These are phyloP conservation scores for Magnusiomyces suaveolens DNA, from an alignment of 1,139 yeast genomes.

Conservation along the genomic window DNA sequence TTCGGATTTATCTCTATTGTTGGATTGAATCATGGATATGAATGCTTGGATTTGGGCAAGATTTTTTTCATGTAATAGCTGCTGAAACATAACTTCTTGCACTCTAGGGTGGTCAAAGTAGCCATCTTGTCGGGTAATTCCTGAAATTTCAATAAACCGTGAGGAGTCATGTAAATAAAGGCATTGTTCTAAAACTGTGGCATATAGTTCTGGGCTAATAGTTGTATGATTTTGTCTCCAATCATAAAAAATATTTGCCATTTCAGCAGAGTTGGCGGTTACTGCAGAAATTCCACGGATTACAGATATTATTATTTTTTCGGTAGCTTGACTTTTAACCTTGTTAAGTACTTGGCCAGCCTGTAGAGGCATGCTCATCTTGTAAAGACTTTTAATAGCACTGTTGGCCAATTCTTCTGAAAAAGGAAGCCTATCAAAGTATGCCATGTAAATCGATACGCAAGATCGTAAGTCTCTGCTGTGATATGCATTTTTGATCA, in stretches of 20 bases:
- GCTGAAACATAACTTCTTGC: conserved; percentile 11
- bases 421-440: not conserved
- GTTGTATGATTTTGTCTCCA: conserved; percentile 3
- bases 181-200: conserved; percentile 6
- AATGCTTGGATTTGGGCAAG: conserved; percentile 13
- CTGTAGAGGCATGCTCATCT: not conserved
- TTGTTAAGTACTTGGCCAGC: conserved; percentile 3
- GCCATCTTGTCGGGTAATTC: conserved; percentile 7
- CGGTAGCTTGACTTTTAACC: conserved; percentile 10
- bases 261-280: conserved; percentile 5
- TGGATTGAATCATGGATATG: conserved; percentile 9
- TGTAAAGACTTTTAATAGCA: not conserved
- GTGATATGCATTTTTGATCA: not conserved
- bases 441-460: not conserved
- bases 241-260: conserved; percentile 6
- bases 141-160: conserved; percentile 9
- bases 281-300: conserved; percentile 4
- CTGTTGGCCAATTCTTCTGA: not conserved
- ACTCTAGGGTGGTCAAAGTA: conserved; percentile 2
- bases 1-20: not conserved
- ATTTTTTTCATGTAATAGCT: conserved; percentile 10
- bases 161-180: conserved; percentile 7
- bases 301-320: conserved; percentile 6
- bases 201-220: conserved; percentile 7
- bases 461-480: not conserved